Evolutionary conservation across 352 stramenopile species (phyloP).

Genomic region (Phytophthora pini): DNA sequence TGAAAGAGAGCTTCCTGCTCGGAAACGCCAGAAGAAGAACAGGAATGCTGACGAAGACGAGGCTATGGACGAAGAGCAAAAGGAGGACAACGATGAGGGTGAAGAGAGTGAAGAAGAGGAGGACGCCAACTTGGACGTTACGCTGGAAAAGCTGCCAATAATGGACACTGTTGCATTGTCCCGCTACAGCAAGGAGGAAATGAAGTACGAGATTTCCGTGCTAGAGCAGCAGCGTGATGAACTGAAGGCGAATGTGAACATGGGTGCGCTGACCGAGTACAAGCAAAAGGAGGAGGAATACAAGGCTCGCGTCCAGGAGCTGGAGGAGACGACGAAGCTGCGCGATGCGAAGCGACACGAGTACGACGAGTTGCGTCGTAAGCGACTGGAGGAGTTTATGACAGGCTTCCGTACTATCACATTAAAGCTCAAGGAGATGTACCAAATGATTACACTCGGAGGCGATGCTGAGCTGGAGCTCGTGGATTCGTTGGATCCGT

Average conservation of each 20-base stretch:
- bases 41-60: constrained; percentile 35
- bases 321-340: constrained; percentile 94
- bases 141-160: constrained; percentile 73
- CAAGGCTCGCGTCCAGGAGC: constrained; percentile 91
- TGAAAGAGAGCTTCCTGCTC: constrained; percentile 44
- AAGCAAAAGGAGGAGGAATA: constrained; percentile 97
- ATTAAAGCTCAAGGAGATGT: constrained; percentile 99
- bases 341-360: constrained; percentile 93
- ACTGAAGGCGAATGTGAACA: constrained; percentile 96
- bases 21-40: constrained; percentile 59
- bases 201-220: constrained; percentile 94
- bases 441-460: constrained; percentile 98
- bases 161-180: constrained; percentile 79
- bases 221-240: constrained; percentile 93
- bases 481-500: constrained; percentile 99
- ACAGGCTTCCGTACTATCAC: constrained; percentile 98
- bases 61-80: constrained; percentile 49
- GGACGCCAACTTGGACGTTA: constrained; percentile 44
- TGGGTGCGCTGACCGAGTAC: constrained; percentile 92
- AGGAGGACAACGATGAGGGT: constrained; percentile 39
- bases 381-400: constrained; percentile 99
- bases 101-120: constrained; percentile 48
- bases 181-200: constrained; percentile 90
- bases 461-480: constrained; percentile 99
- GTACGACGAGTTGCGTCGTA: constrained; percentile 97